Evolutionary conservation across 2,329 filamentous ascomycete genomes (phyloP).

Genomic region (Verticillium dahliae): DNA sequence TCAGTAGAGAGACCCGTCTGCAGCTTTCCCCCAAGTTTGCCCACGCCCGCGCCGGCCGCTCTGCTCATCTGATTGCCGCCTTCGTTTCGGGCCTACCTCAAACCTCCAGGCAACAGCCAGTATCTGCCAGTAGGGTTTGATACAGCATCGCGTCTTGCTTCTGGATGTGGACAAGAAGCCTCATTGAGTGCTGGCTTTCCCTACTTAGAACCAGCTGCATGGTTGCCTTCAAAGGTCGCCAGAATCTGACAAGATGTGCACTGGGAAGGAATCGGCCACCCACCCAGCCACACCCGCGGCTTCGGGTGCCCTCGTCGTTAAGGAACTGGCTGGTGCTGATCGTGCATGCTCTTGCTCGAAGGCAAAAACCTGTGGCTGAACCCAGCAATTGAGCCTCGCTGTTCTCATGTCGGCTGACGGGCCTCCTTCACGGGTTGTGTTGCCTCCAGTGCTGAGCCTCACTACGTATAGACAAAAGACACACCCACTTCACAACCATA

Average conservation of each 20-base stretch:
- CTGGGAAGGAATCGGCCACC: background rate
- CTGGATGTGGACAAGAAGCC: background rate
- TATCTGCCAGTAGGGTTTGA: background rate
- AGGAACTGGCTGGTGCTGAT: background rate
- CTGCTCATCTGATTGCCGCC: background rate
- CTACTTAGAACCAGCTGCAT: background rate
- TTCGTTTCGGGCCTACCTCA: background rate
- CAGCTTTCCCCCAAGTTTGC: background rate
- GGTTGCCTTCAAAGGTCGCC: background rate
- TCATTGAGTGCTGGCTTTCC: background rate
- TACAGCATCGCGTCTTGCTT: background rate
- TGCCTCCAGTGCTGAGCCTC: background rate
- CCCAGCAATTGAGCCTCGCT: background rate
- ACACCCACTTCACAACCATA: too few species aligned
- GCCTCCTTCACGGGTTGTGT: background rate
- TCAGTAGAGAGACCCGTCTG: background rate
- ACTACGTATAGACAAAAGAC: background rate
- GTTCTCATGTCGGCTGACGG: background rate
- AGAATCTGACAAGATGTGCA: background rate
- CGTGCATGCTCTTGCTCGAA: background rate
- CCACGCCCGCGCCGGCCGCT: background rate
- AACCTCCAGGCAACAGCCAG: constrained; percentile 1
- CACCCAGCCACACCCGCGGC: background rate
- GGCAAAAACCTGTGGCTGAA: too few species aligned
- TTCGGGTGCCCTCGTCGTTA: background rate